Conservation (phyloP, 225 moss, liverwort and hornwort genomes). For the Antitrichia curtipendula region DNA sequence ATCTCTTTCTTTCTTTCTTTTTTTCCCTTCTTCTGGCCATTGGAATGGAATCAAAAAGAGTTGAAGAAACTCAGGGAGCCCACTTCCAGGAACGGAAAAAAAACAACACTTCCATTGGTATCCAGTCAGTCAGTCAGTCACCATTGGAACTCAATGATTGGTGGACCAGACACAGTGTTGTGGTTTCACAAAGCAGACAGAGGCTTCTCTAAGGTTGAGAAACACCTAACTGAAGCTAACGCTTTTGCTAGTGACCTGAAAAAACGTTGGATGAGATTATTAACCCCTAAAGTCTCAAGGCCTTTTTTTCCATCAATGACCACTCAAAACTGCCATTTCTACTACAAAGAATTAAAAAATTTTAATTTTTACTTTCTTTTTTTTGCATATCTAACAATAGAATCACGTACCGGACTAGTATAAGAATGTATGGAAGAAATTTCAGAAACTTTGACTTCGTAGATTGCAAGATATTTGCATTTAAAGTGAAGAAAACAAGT, state of each 20-base stretch:
- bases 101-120: not conserved
- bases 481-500: no score
- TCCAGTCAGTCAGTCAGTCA: no score
- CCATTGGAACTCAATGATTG: not conserved
- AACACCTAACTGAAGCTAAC: not conserved
- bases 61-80: not conserved
- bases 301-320: no score
- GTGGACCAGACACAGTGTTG: not conserved
- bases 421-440: no score
- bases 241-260: not conserved
- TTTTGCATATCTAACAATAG: no score
- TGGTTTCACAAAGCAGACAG: not conserved
- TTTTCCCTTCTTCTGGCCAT: not conserved
- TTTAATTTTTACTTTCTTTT: no score
- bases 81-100: not conserved
- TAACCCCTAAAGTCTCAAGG: no score
- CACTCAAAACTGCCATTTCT: no score
- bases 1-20: not conserved
- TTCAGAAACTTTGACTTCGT: no score
- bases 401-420: no score
- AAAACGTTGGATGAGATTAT: not conserved
- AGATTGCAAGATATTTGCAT: no score
- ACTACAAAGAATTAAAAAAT: no score
- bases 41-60: not conserved
- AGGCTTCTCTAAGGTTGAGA: not conserved